Base-by-base conservation (phyloP, 2,329 filamentous ascomycete genomes). In the Beauveria sp. region DNA sequence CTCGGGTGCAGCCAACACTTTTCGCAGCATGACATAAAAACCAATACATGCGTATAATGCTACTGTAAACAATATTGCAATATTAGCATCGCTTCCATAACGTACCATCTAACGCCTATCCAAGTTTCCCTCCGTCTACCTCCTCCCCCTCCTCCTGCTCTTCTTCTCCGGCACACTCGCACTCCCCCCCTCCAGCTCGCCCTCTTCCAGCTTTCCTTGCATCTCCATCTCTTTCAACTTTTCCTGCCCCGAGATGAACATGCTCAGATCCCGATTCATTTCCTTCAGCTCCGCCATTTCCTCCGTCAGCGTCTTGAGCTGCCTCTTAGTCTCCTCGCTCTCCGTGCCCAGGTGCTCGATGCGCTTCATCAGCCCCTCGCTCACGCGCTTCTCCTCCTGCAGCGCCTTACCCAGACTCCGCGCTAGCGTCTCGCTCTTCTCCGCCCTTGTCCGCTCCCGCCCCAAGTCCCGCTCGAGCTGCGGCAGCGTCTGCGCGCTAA, bases 331-430 rank as follows among this genome's bases (percentile, higher is more conserved):
- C 22, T 66, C 77, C 62, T 82, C 80, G 8, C 87, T 76, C 67
- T 90, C 86, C 48, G 79, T 78, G 64, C 88, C 85, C 49, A 96
- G 75, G 66, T 90, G 87, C 65, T 87, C 84, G 65, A 98, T 93
- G n/a, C 90, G 82, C 72, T 88, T 81, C 83, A 97, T 83, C 64
- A 99, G 77, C 2, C 89, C 89, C 66, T 91, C 87, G 59, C 87
- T 90, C 58, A 98, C 86, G 18, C 86, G 83, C 74, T 96, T 95
- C 75, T 98, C 93, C 73, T 97, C 93, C 63, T 89, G 87, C 62
- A 91, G 85, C 65, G 90, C 85, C 69, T 88, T 88, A 60, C 89
- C 83, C 64, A 98, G 78, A 49, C 81, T 88, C 20, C 91, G 83
- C 0, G 93, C 90, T 68, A 97, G 81, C 46, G 87, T 83, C 58